These are phyloP conservation scores for Colletotrichum falcatum DNA, from an alignment of 2,329 filamentous ascomycete species.

Conservation along the genomic window DNA sequence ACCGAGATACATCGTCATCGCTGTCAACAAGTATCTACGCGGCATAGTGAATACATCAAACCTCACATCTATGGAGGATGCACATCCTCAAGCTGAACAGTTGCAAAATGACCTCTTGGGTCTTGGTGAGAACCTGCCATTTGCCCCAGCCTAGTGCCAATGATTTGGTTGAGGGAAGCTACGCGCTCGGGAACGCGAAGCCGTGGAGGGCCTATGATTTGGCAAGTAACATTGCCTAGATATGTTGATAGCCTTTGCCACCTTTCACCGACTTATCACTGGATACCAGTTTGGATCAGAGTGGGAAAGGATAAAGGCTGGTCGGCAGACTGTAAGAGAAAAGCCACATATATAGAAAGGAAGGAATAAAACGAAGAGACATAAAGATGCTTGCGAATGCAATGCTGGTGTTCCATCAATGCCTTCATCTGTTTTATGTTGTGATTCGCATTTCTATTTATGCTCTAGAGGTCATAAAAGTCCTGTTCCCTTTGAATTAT, in stretches of 20 bases:
- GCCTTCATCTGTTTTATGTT: no score
- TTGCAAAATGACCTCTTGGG: neutral
- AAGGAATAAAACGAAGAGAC: no score
- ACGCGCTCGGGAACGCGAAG: neutral
- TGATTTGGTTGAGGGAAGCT: neutral
- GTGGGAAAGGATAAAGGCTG: no score
- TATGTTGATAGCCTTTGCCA: rapidly evolving
- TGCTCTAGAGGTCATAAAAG: no score
- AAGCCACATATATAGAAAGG: no score
- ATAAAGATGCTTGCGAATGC: no score
- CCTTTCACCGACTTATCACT: no score
- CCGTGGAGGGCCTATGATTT: neutral
- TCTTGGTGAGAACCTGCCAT: neutral
- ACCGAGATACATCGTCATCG: no score
- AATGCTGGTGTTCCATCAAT: no score
- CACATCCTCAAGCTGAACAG: neutral
- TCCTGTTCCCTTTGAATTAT: no score
- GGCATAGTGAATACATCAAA: neutral
- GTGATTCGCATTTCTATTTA: no score
- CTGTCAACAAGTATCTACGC: neutral
- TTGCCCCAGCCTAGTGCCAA: neutral
- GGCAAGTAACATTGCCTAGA: neutral
- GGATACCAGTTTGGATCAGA: neutral
- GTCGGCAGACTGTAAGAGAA: no score
- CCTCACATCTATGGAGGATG: neutral